Conservation (phyloP, 805 yeast species). For the Spencermartinsiella europaea region DNA sequence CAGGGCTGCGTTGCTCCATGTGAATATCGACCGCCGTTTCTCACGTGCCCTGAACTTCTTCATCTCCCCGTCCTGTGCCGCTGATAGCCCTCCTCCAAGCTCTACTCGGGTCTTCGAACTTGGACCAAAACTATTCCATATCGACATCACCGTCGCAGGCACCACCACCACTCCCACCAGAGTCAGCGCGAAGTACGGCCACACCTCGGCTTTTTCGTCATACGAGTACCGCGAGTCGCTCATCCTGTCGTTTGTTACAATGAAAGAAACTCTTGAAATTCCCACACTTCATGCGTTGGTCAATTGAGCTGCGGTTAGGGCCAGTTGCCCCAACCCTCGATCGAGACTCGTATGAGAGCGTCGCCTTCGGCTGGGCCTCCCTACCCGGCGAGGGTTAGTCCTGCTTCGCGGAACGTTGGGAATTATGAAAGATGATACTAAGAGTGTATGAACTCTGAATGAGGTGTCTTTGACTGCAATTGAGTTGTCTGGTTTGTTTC, state of each 20-base stretch:
- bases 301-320: neutral
- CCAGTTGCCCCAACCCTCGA: neutral
- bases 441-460: too few relatives aligned
- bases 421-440: too few relatives aligned
- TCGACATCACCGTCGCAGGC: slow-evolving; percentile 46
- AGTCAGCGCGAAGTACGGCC: slow-evolving; percentile 88
- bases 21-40: slow-evolving; percentile 19
- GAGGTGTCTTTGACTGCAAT: too few relatives aligned
- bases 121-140: slow-evolving; percentile 20
- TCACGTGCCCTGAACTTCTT: slow-evolving; percentile 24
- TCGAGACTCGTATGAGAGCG: too few relatives aligned
- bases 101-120: slow-evolving; percentile 4
- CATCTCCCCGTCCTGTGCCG: slow-evolving; percentile 18
- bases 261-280: too few relatives aligned
- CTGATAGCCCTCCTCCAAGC: neutral
- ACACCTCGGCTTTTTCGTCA: slow-evolving; percentile 84
- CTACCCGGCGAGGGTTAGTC: too few relatives aligned
- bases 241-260: slow-evolving; percentile 29
- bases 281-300: too few relatives aligned
- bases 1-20: slow-evolving; percentile 35
- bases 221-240: slow-evolving; percentile 61
- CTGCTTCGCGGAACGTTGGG: too few relatives aligned
- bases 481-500: too few relatives aligned
- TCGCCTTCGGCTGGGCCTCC: too few relatives aligned
- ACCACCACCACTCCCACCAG: slow-evolving; percentile 59